Percentiles rank a stretch among this genome's conserved stretches.
phyloP scores from a whole-genome alignment of 176 grass and related monocot species.

The Saccharum officinarum region DNA sequence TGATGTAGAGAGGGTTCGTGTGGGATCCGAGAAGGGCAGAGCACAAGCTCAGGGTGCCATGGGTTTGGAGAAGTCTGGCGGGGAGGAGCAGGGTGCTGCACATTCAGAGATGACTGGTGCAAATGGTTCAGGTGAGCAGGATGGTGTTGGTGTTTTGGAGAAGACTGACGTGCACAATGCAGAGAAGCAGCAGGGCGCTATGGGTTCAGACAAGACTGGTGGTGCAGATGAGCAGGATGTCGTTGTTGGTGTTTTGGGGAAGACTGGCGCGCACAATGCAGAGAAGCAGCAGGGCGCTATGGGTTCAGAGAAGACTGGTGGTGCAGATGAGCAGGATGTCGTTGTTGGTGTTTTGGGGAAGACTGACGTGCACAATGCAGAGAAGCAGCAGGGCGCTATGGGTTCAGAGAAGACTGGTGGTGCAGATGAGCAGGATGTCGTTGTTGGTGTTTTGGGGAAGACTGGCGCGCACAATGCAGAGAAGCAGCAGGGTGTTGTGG shows the following conservation, averaged over 20 bases:
- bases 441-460: neutral
- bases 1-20: neutral
- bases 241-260: neutral
- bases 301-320: neutral
- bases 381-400: neutral
- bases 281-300: neutral
- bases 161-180: neutral
- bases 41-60: neutral
- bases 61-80: neutral
- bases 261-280: neutral
- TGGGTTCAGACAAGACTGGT: neutral
- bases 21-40: neutral
- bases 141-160: neutral
- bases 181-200: neutral
- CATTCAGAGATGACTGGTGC: neutral
- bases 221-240: neutral
- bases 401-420: neutral
- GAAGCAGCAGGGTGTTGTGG: neutral
- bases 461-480: neutral
- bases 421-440: neutral
- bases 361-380: neutral
- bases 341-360: neutral
- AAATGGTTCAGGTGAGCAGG: neutral
- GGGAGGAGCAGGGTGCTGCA: neutral
- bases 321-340: neutral